Conservation (phyloP, 2,329 filamentous ascomycete genomes). For the Zasmidium angulare region DNA sequence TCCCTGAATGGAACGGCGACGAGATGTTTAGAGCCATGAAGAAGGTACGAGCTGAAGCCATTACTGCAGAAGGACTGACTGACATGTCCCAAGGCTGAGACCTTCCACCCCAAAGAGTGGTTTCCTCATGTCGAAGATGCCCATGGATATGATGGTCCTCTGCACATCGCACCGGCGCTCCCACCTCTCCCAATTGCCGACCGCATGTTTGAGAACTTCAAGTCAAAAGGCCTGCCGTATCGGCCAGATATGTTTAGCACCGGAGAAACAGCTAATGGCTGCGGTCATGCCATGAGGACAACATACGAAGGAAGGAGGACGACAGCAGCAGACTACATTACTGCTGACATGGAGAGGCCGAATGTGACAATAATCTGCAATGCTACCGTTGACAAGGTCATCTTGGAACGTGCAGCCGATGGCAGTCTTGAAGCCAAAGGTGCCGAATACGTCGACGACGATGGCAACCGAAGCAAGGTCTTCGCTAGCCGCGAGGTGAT, state of each 20-base stretch:
- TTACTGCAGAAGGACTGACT: too few relatives aligned
- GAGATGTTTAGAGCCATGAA: conserved; percentile 32
- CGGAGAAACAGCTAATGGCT: conserved; percentile 54
- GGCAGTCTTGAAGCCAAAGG: conserved; percentile 49
- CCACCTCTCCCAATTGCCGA: conserved; percentile 38
- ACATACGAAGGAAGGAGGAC: conserved; percentile 54
- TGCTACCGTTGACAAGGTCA: conserved; percentile 59
- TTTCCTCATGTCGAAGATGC: conserved; percentile 26
- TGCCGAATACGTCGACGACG: conserved; percentile 42
- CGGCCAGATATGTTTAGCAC: conserved; percentile 31
- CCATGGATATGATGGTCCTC: conserved; percentile 27
- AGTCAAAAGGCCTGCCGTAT: conserved; percentile 28
- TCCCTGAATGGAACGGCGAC: conserved; percentile 31
- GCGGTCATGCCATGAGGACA: conserved; percentile 56
- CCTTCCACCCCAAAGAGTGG: conserved; percentile 28
- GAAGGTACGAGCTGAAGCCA: conserved; percentile 16
- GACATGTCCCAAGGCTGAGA: conserved; percentile 19
- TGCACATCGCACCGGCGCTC: conserved; percentile 44
- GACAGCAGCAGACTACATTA: conserved; percentile 56
- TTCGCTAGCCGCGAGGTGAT: conserved; percentile 21
- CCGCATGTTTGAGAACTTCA: conserved; percentile 26
- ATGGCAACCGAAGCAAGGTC: conserved; percentile 42
- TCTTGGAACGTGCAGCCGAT: conserved; percentile 57
- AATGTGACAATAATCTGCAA: conserved; percentile 49
- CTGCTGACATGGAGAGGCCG: conserved; percentile 37